Evolutionary conservation across 768 basidiomycete genomes (phyloP).

Genomic region (Rhizopogon vulgaris): DNA sequence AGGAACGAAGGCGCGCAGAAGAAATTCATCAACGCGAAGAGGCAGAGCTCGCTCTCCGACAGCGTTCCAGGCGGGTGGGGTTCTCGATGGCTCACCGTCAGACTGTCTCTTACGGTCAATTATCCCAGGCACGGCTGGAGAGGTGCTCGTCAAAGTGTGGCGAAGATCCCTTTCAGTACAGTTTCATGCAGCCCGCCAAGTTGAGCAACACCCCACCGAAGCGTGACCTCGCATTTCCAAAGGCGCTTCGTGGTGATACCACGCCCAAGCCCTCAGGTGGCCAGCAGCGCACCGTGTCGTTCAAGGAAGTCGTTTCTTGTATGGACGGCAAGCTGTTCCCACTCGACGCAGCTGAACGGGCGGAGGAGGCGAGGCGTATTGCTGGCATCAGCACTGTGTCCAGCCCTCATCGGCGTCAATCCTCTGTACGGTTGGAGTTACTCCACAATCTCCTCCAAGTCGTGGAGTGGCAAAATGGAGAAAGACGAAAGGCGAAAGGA

Average conservation of each 20-base stretch:
- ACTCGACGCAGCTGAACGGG: slow-evolving; percentile 26
- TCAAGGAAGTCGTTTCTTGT: slow-evolving; percentile 48
- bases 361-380: slow-evolving; percentile 24
- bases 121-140: slow-evolving; percentile 14
- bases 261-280: slow-evolving; percentile 7
- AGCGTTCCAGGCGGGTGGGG: slow-evolving; percentile 18
- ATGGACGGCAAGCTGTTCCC: slow-evolving; percentile 60
- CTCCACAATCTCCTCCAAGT: slow-evolving; percentile 38
- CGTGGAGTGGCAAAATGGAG: slow-evolving; percentile 36
- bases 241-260: slow-evolving; percentile 4
- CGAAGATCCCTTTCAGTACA: slow-evolving; percentile 27
- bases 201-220: slow-evolving; percentile 14
- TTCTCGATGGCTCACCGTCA: not conserved
- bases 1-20: slow-evolving; percentile 20
- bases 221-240: slow-evolving; percentile 10
- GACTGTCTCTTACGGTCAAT: slow-evolving; percentile 1
- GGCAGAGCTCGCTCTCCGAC: slow-evolving; percentile 5
- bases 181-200: slow-evolving; percentile 22
- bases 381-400: slow-evolving; percentile 17
- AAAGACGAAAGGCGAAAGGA: slow-evolving; percentile 33
- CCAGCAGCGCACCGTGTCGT: slow-evolving; percentile 37
- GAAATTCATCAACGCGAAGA: slow-evolving; percentile 10
- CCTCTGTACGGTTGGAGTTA: slow-evolving; percentile 28
- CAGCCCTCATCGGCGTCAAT: slow-evolving; percentile 13
- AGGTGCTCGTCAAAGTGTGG: slow-evolving; percentile 9